Conservation (phyloP, 352 stramenopile genomes). For the Pseudoperonospora humuli region DNA sequence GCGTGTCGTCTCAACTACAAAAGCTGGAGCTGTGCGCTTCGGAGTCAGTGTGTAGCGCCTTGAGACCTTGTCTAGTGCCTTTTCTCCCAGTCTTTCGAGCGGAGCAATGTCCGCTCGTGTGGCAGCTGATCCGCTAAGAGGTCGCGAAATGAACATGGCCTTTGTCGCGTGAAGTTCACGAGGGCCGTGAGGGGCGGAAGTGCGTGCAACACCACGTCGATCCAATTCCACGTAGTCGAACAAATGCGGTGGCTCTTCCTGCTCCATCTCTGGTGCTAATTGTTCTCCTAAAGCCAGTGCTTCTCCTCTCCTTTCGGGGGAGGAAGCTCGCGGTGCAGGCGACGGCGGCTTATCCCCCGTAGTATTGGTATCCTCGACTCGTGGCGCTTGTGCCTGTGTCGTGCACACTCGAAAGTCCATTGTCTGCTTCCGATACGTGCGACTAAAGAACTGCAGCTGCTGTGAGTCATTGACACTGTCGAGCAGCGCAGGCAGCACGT, state of each 20-base stretch:
- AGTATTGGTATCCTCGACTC: neutral
- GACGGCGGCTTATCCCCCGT: conserved; percentile 4
- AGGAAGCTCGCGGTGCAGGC: neutral
- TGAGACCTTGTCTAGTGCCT: conserved; percentile 15
- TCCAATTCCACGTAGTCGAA: conserved; percentile 59
- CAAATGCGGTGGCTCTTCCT: conserved; percentile 31
- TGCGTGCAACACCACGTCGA: conserved; percentile 20
- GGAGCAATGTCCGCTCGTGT: conserved; percentile 6
- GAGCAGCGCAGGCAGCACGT: conserved; percentile 43
- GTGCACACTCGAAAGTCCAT: conserved; percentile 52
- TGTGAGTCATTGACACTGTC: conserved; percentile 20
- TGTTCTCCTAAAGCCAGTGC: neutral
- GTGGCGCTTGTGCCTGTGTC: neutral
- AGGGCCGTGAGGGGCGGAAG: conserved; percentile 34
- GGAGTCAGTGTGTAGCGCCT: conserved; percentile 33
- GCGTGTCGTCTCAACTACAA: conserved; percentile 26
- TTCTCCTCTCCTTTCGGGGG: conserved; percentile 6
- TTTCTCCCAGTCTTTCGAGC: conserved; percentile 16
- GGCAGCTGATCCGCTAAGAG: conserved; percentile 25
- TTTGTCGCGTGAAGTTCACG: conserved; percentile 62
- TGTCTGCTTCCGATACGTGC: conserved; percentile 48
- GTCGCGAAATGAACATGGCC: conserved; percentile 54
- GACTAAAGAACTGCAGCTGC: conserved; percentile 42
- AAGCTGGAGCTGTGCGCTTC: conserved; percentile 21
- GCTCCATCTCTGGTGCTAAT: conserved; percentile 7